phyloP scores from a whole-genome alignment of 2,329 filamentous ascomycete genomes.

The Neofusicoccum cordaticola region DNA sequence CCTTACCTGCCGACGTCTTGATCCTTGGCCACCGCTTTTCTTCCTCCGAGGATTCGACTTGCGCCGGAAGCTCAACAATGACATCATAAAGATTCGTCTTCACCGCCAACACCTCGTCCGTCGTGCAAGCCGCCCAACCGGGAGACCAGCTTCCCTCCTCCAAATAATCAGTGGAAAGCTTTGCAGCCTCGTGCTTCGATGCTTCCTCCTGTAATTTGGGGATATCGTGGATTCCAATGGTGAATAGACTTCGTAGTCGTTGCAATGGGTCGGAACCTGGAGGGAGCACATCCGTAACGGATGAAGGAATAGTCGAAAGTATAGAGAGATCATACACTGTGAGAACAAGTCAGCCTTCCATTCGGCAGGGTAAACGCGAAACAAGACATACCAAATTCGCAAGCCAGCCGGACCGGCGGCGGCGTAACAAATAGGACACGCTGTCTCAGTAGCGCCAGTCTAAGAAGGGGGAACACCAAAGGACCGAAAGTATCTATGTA shows the following conservation, averaged over 20 bases:
- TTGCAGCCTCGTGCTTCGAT: conserved; percentile 38
- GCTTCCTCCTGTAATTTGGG: conserved; percentile 65
- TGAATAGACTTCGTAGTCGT: conserved; percentile 80
- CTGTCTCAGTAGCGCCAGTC: conserved; percentile 81
- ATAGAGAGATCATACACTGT: conserved; percentile 92
- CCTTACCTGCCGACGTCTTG: conserved; percentile 59
- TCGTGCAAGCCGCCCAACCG: conserved; percentile 93
- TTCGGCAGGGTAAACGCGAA: too few species aligned
- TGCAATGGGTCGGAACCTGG: conserved; percentile 58
- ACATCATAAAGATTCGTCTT: conserved; percentile 88
- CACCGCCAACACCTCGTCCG: conserved; percentile 84
- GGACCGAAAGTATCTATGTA: conserved; percentile 85
- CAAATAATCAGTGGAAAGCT: conserved; percentile 30
- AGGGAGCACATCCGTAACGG: conserved; percentile 68
- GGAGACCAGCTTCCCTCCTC: conserved; percentile 43
- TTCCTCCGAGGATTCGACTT: conserved; percentile 1
- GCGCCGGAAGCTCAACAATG: conserved; percentile 66
- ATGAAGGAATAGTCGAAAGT: conserved; percentile 79
- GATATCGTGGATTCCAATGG: conserved; percentile 90
- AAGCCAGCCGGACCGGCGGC: conserved; percentile 78
- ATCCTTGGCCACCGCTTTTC: conserved; percentile 71
- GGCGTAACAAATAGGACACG: conserved; percentile 83
- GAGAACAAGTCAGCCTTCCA: not conserved
- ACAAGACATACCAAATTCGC: conserved; percentile 72
- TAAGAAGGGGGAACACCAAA: conserved; percentile 84